Conservation (phyloP, 2,329 filamentous ascomycete species). For the Verticillium dahliae region DNA sequence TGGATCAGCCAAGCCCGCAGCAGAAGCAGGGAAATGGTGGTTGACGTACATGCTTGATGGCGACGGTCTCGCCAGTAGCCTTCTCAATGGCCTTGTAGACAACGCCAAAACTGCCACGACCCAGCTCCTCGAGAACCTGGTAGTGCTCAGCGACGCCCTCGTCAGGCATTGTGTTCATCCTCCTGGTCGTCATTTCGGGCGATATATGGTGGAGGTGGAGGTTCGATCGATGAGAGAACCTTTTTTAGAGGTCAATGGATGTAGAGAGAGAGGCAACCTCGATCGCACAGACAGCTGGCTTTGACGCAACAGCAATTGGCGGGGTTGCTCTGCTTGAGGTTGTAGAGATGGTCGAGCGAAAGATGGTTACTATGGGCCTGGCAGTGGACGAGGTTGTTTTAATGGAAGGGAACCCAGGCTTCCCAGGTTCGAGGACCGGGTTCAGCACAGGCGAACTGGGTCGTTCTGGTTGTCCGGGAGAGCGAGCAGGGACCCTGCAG, state of each 20-base stretch:
- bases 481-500: slow-evolving; percentile 4
- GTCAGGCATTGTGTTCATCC: slow-evolving; percentile 21
- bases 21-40: background rate
- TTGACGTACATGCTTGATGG: slow-evolving; percentile 82
- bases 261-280: slow-evolving; percentile 4
- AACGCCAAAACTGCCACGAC: slow-evolving; percentile 91
- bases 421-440: background rate
- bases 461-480: slow-evolving; percentile 11
- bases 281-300: background rate
- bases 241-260: background rate
- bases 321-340: background rate
- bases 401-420: slow-evolving; percentile 5
- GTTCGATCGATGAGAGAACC: background rate
- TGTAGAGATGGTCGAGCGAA: background rate
- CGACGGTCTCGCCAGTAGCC: slow-evolving; percentile 84
- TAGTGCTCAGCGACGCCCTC: slow-evolving; percentile 77
- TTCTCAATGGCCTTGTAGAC: slow-evolving; percentile 97
- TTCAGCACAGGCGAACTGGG: background rate
- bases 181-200: slow-evolving; percentile 33
- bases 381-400: slow-evolving; percentile 3
- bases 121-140: slow-evolving; percentile 92
- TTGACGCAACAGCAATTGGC: background rate
- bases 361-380: slow-evolving; percentile 9
- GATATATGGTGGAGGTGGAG: background rate
- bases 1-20: background rate